Evolutionary conservation across 2,329 filamentous ascomycete genomes (phyloP).

Genomic region (Xylaria sp.): DNA sequence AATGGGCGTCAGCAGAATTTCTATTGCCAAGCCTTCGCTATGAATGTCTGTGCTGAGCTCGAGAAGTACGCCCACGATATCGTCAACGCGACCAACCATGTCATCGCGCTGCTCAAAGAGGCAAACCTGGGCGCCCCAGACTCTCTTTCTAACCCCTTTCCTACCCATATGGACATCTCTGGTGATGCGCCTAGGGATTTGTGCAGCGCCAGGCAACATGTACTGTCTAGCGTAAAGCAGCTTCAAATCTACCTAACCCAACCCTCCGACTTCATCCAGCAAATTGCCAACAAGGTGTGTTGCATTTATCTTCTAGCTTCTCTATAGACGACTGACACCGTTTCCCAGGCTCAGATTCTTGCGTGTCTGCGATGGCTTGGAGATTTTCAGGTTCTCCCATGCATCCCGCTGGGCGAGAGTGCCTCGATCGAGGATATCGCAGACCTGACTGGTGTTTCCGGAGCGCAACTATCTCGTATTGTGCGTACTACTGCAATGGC

Average conservation of each 20-base stretch:
- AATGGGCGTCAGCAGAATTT: too few relatives aligned
- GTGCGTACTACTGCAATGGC: constrained; percentile 49
- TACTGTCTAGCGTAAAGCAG: background rate
- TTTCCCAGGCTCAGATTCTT: constrained; percentile 34
- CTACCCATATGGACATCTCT: background rate
- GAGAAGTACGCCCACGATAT: background rate
- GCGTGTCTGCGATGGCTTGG: constrained; percentile 56
- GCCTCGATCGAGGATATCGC: constrained; percentile 54
- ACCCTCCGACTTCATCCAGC: background rate
- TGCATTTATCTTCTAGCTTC: background rate
- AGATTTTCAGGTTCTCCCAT: constrained; percentile 57
- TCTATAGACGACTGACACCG: background rate
- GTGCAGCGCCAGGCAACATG: background rate
- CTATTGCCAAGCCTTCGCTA: background rate
- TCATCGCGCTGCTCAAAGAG: background rate
- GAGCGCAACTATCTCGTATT: constrained; percentile 51
- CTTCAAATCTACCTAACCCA: background rate
- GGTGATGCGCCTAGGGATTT: background rate
- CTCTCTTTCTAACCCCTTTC: background rate
- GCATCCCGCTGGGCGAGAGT: constrained; percentile 53
- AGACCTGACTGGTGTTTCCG: constrained; percentile 53
- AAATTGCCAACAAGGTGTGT: background rate
- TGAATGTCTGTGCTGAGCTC: background rate
- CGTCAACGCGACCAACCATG: background rate
- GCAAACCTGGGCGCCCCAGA: background rate